Evolutionary conservation across 345 rosid species (phyloP), one percentile per base, ranked within the genome.

Genomic region (Citrus reticulata): DNA sequence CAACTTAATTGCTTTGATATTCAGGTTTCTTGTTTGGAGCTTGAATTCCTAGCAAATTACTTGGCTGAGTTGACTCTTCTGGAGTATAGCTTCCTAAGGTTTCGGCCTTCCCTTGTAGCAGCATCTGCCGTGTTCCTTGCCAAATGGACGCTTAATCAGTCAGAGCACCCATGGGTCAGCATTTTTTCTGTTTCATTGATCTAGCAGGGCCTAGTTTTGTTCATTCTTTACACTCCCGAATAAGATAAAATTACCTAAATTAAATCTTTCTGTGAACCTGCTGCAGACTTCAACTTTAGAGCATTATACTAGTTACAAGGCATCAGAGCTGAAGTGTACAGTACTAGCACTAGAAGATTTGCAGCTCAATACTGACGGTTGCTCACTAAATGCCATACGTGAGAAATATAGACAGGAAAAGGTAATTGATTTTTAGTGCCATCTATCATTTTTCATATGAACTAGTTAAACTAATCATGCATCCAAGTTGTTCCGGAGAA

Each of bases 111-210:
- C 34, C 79, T 88, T 25, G 70, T 87, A 71, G 99, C 99, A 42
- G 99, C 99, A 35, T 92, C 99, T 73, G 92, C 97, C 25, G 97
- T 95, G 71, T 90, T 95, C 84, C 88, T 95, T 25, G 98, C 99
- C 63, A 83, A 87, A 86, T 94, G 98, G 97, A 92, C 96, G 25
- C 95, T 95, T 74, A 67, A 87, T 73, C 98, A 90, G 73, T 86
- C 92, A 62, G 94, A 82, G 76, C 81, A 92, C 84, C 99, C 99
- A n/a, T 95, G 99, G 99, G 99, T 95, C 74, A 70, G 94, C 76
- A 73, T 78, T 68, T 77, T 35, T 81, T 74, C 2, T 51, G 27
- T 9, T 32, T 40, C 22, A 57, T 46, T 24, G 22, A 25, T 62
- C 78, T 55, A 11, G 17, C 46, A 37, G 61, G 68, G n/a, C 35